Conservation (phyloP, 1,284 basidiomycete species). For the Ustilago vetiveriae region DNA sequence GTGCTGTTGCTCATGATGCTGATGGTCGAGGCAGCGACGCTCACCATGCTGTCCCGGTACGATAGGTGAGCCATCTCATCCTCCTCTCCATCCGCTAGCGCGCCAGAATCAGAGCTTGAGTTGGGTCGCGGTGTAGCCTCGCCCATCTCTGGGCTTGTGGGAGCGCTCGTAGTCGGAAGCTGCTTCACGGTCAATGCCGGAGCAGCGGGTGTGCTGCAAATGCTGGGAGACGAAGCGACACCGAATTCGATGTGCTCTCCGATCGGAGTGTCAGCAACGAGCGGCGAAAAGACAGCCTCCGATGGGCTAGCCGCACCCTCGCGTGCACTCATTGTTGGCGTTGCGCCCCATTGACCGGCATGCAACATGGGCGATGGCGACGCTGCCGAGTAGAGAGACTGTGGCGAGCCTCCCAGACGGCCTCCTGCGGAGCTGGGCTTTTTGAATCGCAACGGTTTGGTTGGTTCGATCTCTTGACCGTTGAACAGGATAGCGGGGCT, state of each 20-base stretch:
- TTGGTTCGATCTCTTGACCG: constrained; percentile 36
- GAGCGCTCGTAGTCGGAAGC: constrained; percentile 1
- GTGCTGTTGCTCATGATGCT: constrained; percentile 52
- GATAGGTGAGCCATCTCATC: constrained; percentile 23
- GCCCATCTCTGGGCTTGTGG: constrained; percentile 14
- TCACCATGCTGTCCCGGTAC: constrained; percentile 44
- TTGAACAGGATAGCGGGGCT: constrained; percentile 47
- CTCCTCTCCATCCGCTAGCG: constrained; percentile 13
- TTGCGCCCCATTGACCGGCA: constrained; percentile 20
- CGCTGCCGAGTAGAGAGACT: constrained; percentile 11
- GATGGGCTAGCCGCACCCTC: constrained; percentile 2
- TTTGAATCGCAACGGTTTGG: constrained; percentile 32
- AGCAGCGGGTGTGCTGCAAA: constrained; percentile 11
- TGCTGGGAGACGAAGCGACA: constrained; percentile 5
- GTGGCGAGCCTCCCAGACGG: constrained; percentile 30
- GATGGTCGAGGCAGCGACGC: constrained; percentile 47
- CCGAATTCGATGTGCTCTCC: constrained; percentile 35
- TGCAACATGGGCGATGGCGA: constrained; percentile 46
- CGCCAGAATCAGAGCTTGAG: constrained; percentile 10
- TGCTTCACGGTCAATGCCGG: neutral
- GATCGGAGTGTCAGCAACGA: constrained; percentile 12
- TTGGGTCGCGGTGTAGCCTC: constrained; percentile 24
- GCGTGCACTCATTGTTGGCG: neutral
- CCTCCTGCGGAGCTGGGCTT: constrained; percentile 33
- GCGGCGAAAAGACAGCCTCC: constrained; percentile 18